These are phyloP conservation scores for Serendipita sp. DNA, from an alignment of 768 basidiomycete species.

Conservation along the genomic window DNA sequence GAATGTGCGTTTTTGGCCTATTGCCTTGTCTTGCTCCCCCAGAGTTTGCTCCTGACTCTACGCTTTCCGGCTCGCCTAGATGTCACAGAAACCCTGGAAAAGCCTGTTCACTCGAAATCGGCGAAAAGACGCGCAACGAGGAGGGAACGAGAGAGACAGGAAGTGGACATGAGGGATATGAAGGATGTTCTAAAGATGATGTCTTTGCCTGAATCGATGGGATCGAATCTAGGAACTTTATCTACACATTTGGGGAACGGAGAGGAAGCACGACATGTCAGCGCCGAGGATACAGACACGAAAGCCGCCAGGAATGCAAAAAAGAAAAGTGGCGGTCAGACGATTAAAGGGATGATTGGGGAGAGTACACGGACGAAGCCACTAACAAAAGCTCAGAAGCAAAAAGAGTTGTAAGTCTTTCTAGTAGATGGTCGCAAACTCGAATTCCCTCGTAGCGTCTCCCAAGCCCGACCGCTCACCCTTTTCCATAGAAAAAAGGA, in stretches of 20 bases:
- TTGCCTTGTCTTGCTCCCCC: not conserved
- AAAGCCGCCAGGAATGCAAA: too few species aligned
- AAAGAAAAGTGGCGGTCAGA: too few species aligned
- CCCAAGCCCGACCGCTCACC: too few species aligned
- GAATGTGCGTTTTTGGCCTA: not conserved
- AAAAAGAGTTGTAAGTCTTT: not conserved
- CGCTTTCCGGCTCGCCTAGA: not conserved
- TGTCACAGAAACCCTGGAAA: not conserved
- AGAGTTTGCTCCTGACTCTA: not conserved
- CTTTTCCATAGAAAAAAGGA: not conserved
- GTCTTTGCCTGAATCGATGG: not conserved
- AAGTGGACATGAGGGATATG: not conserved
- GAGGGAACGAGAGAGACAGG: not conserved
- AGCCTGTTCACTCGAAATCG: constrained; percentile 3
- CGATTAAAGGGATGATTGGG: not conserved
- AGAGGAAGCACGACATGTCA: not conserved
- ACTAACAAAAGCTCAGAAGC: not conserved
- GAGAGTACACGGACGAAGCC: not conserved
- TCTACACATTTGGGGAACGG: not conserved
- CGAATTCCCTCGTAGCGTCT: not conserved
- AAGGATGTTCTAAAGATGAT: not conserved
- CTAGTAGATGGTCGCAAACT: not conserved
- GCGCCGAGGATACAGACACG: too few species aligned
- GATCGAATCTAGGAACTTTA: not conserved
- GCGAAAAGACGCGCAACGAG: not conserved